A percentile compares a stretch with the other conserved stretches of the same genome.
Evolutionary conservation across 176 grass and related monocot species (phyloP).

Genomic region (Otatea glauca): DNA sequence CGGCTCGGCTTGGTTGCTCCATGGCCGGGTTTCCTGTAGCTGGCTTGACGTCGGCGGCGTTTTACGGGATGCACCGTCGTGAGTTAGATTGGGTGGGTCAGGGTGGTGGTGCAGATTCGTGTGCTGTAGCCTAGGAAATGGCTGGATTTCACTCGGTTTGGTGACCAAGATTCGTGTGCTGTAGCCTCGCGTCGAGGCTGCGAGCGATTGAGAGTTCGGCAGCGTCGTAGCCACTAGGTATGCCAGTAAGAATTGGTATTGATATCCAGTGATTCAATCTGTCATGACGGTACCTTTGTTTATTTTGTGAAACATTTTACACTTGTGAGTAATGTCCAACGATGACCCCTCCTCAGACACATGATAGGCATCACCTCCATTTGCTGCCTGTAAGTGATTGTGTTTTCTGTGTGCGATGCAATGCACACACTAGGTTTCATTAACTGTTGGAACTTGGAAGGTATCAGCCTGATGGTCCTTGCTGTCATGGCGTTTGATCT

Average conservation of each 20-base stretch:
- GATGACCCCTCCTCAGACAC: not conserved
- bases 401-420: conserved; percentile 12
- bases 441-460: not conserved
- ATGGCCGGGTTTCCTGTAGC: not conserved
- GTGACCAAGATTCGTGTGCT: conserved; percentile 7
- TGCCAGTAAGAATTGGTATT: conserved; percentile 10
- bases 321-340: conserved; percentile 20
- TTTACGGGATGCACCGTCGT: not conserved
- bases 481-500: conserved; percentile 14
- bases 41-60: not conserved
- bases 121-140: not conserved
- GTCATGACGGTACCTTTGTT: conserved; percentile 15
- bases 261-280: conserved; percentile 26
- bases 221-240: not conserved
- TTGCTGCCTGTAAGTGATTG: conserved; percentile 12
- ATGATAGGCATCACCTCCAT: conserved; percentile 39
- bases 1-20: not conserved
- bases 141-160: not conserved
- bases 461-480: conserved; percentile 12
- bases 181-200: not conserved
- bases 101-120: conserved; percentile 26
- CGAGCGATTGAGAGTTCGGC: not conserved
- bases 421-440: not conserved
- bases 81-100: conserved; percentile 29
- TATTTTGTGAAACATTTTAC: conserved; percentile 18